Base-by-base conservation (phyloP, 2,329 filamentous ascomycete species). In the Botrytis byssoidea region DNA sequence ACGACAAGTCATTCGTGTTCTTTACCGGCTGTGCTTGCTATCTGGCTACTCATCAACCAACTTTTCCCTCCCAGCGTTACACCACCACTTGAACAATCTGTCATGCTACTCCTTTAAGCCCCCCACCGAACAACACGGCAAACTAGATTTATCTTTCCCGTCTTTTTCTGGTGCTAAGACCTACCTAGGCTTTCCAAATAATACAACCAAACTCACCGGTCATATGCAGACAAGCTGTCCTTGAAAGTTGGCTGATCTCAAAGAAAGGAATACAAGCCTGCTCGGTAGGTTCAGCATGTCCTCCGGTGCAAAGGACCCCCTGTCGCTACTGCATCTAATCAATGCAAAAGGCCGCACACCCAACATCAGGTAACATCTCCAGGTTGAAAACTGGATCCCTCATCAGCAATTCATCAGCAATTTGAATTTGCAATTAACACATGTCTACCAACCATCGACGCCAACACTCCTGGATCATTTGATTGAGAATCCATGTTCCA, bases 311-410 rank as follows among this genome's bases (percentile, higher is more conserved):
- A 72, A 67, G 20, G 37, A 35, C 60, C 76, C 74, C 75, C 66
- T 73, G 75, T 71, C 55, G 48, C 64, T 72, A 74, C 74, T 74
- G 63, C 73, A 74, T 73, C 66, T 70, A 71, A 72, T 71, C 68
- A 74, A 74, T 76, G 73, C 74, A 75, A 71, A 72, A n/a, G 71
- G 55, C 73, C 74, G 73, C 72, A 73, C 66, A 66, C 63, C 66
- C 72, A 75, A 72, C 64, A 71, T 70, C 71, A 73, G 66, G 71
- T 73, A 73, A 70, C 64, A 73, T 73, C 72, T 74, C 70, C 59
- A 74, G 70, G 48, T 74, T 74, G 70, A 75, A 51, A 60, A 73
- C 55, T 73, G 71, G 64, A 69, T 55, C 71, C 64, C 48, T 72
- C 44, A 57, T 73, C 51, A 69, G 63, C 55, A 61, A 55, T 71